These are phyloP conservation scores for Thraustotheca clavata DNA, from an alignment of 352 stramenopile species.

Conservation along the genomic window DNA sequence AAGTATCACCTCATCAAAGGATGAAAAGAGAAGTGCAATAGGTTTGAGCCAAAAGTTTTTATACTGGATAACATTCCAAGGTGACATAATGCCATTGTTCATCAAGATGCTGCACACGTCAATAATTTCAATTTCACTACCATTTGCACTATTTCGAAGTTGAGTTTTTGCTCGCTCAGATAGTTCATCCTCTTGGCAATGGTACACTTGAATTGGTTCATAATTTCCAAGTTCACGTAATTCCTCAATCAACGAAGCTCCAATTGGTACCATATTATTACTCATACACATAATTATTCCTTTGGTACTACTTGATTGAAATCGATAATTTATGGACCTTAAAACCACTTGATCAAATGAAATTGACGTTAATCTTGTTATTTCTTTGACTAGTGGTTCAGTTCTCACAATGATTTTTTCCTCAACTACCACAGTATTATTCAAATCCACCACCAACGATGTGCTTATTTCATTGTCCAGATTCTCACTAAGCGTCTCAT, in stretches of 20 bases:
- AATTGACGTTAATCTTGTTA: too few relatives aligned
- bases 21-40: not conserved
- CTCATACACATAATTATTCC: conserved; percentile 12
- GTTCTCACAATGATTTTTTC: too few relatives aligned
- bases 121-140: not conserved
- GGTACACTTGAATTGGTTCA: conserved; percentile 16
- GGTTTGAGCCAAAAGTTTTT: conserved; percentile 21
- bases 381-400: too few relatives aligned
- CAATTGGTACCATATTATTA: not conserved
- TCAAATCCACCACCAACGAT: too few relatives aligned
- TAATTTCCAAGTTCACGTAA: conserved; percentile 9
- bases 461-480: too few relatives aligned
- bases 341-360: too few relatives aligned
- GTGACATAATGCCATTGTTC: not conserved
- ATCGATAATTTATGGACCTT: too few relatives aligned
- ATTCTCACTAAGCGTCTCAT: too few relatives aligned
- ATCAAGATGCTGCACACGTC: conserved; percentile 13
- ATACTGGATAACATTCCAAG: not conserved
- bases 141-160: not conserved
- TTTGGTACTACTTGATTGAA: too few relatives aligned
- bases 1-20: conserved; percentile 13
- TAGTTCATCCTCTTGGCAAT: conserved; percentile 7
- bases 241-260: conserved; percentile 7
- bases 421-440: too few relatives aligned
- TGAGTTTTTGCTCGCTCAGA: not conserved